These are phyloP conservation scores for Cyclotella cryptica DNA, from an alignment of 108 stramenopile species.

Conservation along the genomic window DNA sequence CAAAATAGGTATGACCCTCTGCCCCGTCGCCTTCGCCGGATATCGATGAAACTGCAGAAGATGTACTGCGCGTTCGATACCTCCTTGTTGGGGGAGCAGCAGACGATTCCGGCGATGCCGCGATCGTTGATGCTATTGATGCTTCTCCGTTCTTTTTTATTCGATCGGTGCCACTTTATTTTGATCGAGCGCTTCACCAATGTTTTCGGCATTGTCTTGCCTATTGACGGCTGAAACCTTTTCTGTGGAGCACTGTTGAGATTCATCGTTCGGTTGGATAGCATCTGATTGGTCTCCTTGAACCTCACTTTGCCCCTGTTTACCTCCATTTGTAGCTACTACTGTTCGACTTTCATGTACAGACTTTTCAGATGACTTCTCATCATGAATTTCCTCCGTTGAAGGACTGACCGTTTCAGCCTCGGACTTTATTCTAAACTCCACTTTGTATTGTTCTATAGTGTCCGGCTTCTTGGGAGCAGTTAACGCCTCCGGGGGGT, in stretches of 20 bases:
- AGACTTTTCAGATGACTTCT: not conserved
- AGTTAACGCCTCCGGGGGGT: not conserved
- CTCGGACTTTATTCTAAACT: constrained; percentile 6
- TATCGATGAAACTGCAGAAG: constrained; percentile 37
- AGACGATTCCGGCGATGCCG: not conserved
- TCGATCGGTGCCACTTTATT: not conserved
- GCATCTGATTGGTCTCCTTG: not conserved
- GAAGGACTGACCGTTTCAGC: not conserved
- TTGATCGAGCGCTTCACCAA: no score
- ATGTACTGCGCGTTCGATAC: constrained; percentile 42
- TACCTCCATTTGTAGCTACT: not conserved
- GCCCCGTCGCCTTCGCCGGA: constrained; percentile 32
- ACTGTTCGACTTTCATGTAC: not conserved
- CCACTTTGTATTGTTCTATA: constrained; percentile 12
- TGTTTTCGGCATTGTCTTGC: not conserved
- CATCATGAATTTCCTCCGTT: not conserved
- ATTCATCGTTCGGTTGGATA: not conserved
- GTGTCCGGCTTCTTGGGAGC: not conserved
- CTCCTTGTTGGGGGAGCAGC: constrained; percentile 3
- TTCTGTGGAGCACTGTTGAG: not conserved
- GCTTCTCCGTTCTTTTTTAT: not conserved
- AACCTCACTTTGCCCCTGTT: no score
- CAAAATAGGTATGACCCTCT: constrained; percentile 2
- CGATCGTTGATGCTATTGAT: not conserved
- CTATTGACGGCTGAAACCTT: not conserved